These are phyloP conservation scores for Pycnococcus provasolii DNA, from an alignment of 139 green algal genomes.

Conservation along the genomic window DNA sequence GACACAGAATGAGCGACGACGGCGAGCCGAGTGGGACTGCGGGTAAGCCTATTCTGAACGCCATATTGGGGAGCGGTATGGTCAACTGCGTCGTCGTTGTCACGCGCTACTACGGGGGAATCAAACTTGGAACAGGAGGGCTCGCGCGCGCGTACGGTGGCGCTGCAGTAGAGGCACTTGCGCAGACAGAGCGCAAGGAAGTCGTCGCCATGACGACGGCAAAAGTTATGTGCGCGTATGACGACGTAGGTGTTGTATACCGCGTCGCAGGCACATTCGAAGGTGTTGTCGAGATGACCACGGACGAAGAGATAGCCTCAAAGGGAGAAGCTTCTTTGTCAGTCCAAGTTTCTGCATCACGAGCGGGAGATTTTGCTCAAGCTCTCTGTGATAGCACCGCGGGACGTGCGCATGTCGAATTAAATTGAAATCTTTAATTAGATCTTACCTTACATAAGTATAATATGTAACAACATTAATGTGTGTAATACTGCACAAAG, in stretches of 20 bases:
- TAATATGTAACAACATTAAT: no score
- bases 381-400: no score
- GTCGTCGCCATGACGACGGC: background rate
- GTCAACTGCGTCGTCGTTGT: slow-evolving; percentile 55
- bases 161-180: slow-evolving; percentile 36
- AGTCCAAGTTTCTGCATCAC: no score
- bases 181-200: background rate
- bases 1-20: slow-evolving; percentile 59
- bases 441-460: no score
- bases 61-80: slow-evolving; percentile 59
- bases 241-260: background rate
- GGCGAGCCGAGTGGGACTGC: slow-evolving; percentile 73
- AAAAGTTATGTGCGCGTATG: background rate
- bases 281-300: no score
- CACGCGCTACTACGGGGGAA: slow-evolving; percentile 67
- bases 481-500: no score
- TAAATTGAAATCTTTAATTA: no score
- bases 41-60: slow-evolving; percentile 64
- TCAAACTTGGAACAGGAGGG: slow-evolving; percentile 73
- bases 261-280: no score
- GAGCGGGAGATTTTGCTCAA: no score
- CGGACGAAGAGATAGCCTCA: no score
- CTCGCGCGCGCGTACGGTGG: slow-evolving; percentile 67
- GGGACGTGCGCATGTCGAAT: no score
- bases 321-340: no score